phyloP scores from a whole-genome alignment of 768 basidiomycete species.

The Leccinum arenicola region DNA sequence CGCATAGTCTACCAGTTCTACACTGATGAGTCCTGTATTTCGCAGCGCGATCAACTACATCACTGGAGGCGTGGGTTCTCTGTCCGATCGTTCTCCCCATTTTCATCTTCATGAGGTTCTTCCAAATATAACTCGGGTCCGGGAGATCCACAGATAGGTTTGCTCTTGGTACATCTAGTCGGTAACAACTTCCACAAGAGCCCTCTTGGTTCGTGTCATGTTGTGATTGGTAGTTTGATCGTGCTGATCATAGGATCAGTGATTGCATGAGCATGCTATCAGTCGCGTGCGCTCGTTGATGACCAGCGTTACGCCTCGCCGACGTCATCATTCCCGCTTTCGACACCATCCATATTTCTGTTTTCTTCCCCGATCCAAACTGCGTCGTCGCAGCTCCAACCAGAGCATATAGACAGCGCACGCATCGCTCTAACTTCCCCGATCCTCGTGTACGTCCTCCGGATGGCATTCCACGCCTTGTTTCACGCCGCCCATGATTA shows the following conservation, averaged over 20 bases:
- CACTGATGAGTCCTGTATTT: slow-evolving; percentile 3
- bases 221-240: neutral
- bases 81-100: slow-evolving; percentile 90
- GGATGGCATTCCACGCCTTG: too few relatives aligned
- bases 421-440: too few relatives aligned
- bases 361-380: too few relatives aligned
- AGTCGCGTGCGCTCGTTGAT: slow-evolving; percentile 85
- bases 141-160: slow-evolving; percentile 98
- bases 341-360: too few relatives aligned
- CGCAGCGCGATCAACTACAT: slow-evolving; percentile 77
- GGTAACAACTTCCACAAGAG: slow-evolving; percentile 91
- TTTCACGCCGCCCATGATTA: too few relatives aligned
- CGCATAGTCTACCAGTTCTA: slow-evolving; percentile 3
- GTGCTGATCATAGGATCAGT: slow-evolving; percentile 43
- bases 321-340: too few relatives aligned
- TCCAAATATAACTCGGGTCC: slow-evolving; percentile 97
- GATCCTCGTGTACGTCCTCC: too few relatives aligned
- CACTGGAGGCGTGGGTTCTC: slow-evolving; percentile 84
- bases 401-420: too few relatives aligned
- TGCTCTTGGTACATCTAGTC: slow-evolving; percentile 91
- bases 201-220: slow-evolving; percentile 63
- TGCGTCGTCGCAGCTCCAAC: too few relatives aligned
- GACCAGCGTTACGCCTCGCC: slow-evolving; percentile 78
- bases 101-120: slow-evolving; percentile 88
- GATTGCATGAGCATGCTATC: slow-evolving; percentile 62